These are phyloP conservation scores for Castanospermum australe DNA, from an alignment of 306 rosid genomes.

Conservation along the genomic window DNA sequence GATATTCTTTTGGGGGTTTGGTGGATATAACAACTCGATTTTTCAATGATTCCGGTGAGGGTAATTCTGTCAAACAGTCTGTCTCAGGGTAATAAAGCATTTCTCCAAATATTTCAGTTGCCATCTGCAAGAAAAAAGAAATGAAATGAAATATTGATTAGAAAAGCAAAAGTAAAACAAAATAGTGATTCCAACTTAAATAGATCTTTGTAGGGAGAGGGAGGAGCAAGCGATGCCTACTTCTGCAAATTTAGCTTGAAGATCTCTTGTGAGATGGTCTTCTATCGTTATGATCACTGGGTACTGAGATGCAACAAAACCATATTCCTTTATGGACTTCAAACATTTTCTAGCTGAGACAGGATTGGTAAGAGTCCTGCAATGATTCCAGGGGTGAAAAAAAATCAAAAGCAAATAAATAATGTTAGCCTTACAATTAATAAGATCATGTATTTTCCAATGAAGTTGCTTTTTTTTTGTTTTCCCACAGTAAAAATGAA, in stretches of 20 bases:
- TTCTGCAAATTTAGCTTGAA: slow-evolving; percentile 78
- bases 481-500: background rate
- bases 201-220: background rate
- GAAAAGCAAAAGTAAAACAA: background rate
- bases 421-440: background rate
- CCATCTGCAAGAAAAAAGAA: slow-evolving; percentile 55
- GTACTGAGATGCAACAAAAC: slow-evolving; percentile 73
- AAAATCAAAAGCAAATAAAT: background rate
- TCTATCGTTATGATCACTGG: slow-evolving; percentile 93
- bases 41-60: slow-evolving; percentile 80
- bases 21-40: slow-evolving; percentile 74
- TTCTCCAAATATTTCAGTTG: slow-evolving; percentile 69
- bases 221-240: slow-evolving; percentile 28
- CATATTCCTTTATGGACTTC: slow-evolving; percentile 70
- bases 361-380: slow-evolving; percentile 89
- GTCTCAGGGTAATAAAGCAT: slow-evolving; percentile 59
- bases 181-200: background rate
- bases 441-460: background rate
- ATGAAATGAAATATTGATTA: background rate
- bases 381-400: slow-evolving; percentile 13
- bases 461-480: background rate
- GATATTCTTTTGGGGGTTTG: slow-evolving; percentile 73
- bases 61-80: slow-evolving; percentile 65
- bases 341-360: slow-evolving; percentile 73
- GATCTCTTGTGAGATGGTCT: slow-evolving; percentile 82